Percentiles rank a stretch among this genome's conserved stretches.
Conservation (phyloP, 2,329 filamentous ascomycete genomes). For the Fusarium setosum region DNA sequence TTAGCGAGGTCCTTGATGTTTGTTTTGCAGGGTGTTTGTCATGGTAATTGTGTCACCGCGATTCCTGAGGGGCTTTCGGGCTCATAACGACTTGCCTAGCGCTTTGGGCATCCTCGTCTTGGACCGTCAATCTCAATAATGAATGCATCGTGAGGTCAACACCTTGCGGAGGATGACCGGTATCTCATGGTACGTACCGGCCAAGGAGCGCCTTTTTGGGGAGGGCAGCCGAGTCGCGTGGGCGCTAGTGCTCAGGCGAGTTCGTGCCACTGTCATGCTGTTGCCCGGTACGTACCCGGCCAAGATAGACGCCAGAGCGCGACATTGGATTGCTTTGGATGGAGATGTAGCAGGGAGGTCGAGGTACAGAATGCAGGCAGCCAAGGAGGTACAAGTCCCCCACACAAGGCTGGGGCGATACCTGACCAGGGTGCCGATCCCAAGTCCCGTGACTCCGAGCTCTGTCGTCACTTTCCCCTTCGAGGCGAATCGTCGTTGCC, state of each 20-base stretch:
- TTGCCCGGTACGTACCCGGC: conserved; percentile 5
- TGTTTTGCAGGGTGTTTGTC: conserved; percentile 22
- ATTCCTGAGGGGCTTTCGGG: conserved; percentile 19
- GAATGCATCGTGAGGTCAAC: conserved; percentile 29
- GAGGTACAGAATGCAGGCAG: conserved; percentile 15
- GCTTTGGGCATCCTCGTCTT: not conserved
- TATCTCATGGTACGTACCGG: conserved; percentile 4
- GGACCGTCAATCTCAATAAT: conserved; percentile 27
- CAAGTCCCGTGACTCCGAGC: conserved; percentile 37
- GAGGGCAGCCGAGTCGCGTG: conserved; percentile 28
- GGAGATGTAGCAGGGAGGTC: conserved; percentile 6
- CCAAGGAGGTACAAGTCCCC: conserved; percentile 11
- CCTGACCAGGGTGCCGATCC: conserved; percentile 26
- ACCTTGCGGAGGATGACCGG: not conserved
- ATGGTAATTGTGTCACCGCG: not conserved
- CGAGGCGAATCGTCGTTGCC: conserved; percentile 21
- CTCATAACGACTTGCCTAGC: conserved; percentile 2
- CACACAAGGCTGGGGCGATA: not conserved
- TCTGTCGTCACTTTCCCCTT: conserved; percentile 42
- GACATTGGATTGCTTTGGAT: conserved; percentile 16
- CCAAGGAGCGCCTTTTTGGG: conserved; percentile 11
- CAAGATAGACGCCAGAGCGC: conserved; percentile 8
- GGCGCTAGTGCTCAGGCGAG: conserved; percentile 10
- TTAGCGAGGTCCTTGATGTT: conserved; percentile 31
- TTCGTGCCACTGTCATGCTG: conserved; percentile 23